Base-by-base conservation (phyloP, 352 stramenopile species). In the Globisporangium viniferum region DNA sequence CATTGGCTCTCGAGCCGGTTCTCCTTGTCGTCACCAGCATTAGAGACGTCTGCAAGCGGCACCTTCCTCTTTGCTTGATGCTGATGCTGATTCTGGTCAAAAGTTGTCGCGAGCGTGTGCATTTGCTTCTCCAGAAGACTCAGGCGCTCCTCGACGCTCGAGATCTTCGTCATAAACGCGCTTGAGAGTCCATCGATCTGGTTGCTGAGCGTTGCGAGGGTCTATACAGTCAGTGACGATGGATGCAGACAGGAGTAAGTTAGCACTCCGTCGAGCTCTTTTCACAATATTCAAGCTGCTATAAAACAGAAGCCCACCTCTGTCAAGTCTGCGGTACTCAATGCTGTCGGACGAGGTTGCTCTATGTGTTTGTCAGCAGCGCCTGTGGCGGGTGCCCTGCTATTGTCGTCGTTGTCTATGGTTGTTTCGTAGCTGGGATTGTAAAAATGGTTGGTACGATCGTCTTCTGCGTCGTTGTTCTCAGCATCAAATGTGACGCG, bases 91-190 rank as follows among this genome's bases (percentile, higher is more conserved):
- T 79, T 58, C 33, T 75, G 61, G 10, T 75, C 56, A 20, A 71
- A 59, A 67, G 41, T 22, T 59, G 48, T 49, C 48, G 72, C 55
- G 27, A 79, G 60, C 12, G 41, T 58, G 1, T 75, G 69, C 56
- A 86, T 63, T 27, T 78, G 74, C 20, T 39, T 59, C 53, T 86
- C 78, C 5, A 86, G 44, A 3, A 66, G 68, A 36, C 41, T 71
- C 31, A 84, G 54, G 3, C 78, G 72, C 5, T 15, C 70, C 46
- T 86, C 78, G 27, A 86, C 74, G 15, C 59, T 71, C 41, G 72
- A 74, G 9, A 86, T 78, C 56, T 80, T 83, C 41, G 62, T 49
- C 64, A 74, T 49, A 6, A 86, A 72, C 48, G 70, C 66, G 29
- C 59, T 66, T 0, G 78, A 79, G n/a, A 86, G 59, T 6, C 70